phyloP scores from a whole-genome alignment of 225 moss, liverwort and hornwort species.

The Marchantia paleacea region DNA sequence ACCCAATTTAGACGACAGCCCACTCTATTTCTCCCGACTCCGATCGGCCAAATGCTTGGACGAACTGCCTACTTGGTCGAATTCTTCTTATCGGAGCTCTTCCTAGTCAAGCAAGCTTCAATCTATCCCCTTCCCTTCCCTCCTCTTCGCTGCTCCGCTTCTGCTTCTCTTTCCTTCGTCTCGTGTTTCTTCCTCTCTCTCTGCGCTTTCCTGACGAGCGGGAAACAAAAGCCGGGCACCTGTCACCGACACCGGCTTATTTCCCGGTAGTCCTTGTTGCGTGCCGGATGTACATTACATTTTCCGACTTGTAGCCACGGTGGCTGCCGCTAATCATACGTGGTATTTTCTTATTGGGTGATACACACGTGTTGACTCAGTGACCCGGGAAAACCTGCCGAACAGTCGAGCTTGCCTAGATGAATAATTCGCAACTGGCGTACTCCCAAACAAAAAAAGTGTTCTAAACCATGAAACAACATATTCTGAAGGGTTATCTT shows the following conservation, averaged over 20 bases:
- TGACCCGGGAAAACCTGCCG: background rate
- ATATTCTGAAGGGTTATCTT: too few species aligned
- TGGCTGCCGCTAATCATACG: conserved; percentile 1
- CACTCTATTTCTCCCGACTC: background rate
- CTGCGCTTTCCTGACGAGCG: background rate
- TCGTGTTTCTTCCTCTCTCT: background rate
- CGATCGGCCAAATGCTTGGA: background rate
- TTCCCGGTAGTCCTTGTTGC: background rate
- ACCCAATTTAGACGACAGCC: background rate
- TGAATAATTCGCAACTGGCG: too few species aligned
- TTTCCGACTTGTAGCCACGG: background rate
- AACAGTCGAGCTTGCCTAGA: too few species aligned
- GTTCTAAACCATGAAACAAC: too few species aligned
- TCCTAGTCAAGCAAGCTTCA: background rate
- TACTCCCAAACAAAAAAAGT: too few species aligned
- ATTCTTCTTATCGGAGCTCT: background rate
- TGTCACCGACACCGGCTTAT: conserved; percentile 2
- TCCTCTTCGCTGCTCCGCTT: background rate
- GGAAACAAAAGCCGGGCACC: conserved; percentile 16
- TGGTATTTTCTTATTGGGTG: background rate
- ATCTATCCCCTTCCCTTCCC: background rate
- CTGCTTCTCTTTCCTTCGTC: background rate
- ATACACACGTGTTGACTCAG: background rate
- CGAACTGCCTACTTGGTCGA: background rate
- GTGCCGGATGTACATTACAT: conserved; percentile 1